These are phyloP conservation scores for Zopfochytrium polystomum DNA, from an alignment of 371 early-diverging fungal genomes.

Conservation along the genomic window DNA sequence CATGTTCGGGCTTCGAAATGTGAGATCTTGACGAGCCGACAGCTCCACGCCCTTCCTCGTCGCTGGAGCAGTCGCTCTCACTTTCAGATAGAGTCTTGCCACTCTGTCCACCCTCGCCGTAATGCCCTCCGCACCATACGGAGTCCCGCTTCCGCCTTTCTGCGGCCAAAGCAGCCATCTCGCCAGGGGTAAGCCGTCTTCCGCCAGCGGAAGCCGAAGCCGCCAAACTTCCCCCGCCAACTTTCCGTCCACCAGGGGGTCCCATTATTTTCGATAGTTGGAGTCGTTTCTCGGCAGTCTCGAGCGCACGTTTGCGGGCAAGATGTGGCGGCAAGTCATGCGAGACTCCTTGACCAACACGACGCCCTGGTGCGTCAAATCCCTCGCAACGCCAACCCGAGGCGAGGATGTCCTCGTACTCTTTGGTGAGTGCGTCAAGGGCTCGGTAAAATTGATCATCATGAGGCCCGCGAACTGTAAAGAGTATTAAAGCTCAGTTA, in stretches of 20 bases:
- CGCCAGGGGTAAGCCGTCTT: constrained; percentile 19
- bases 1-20: not conserved
- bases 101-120: constrained; percentile 12
- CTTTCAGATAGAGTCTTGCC: too few relatives aligned
- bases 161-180: constrained; percentile 57
- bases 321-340: constrained; percentile 29
- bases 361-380: constrained; percentile 43
- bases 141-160: constrained; percentile 52
- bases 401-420: constrained; percentile 49
- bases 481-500: not conserved
- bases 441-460: constrained; percentile 60
- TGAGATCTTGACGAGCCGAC: not conserved
- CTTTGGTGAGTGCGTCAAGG: constrained; percentile 53
- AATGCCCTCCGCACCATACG: constrained; percentile 57
- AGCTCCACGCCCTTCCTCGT: not conserved
- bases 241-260: constrained; percentile 49
- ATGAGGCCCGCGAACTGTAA: constrained; percentile 58
- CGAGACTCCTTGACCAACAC: constrained; percentile 37
- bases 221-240: constrained; percentile 40
- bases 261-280: constrained; percentile 39
- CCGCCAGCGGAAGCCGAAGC: constrained; percentile 6
- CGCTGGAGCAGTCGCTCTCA: not conserved
- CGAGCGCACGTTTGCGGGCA: constrained; percentile 34
- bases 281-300: constrained; percentile 54
- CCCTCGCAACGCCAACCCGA: constrained; percentile 54